Evolutionary conservation across 345 rosid genomes (phyloP), one percentile per base, ranked within the genome.

Genomic region (Linum lewisii): DNA sequence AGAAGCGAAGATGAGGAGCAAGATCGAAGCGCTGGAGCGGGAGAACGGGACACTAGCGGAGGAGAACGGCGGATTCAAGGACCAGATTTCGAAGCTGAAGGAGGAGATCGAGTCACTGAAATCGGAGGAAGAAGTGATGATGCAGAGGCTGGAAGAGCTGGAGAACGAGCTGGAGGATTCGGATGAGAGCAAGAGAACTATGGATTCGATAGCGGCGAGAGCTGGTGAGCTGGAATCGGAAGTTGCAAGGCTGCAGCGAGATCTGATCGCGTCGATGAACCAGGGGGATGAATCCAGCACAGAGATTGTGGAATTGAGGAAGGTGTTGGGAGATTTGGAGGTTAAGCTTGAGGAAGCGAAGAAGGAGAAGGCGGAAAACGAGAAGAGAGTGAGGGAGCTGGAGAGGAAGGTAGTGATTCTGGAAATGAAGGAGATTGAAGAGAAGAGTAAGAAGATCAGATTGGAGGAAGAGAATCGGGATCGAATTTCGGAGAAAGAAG

Each of bases 161-260:
- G 81, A 71, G 67, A 77, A 47, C 20, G 86, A 85, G 63, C 61
- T 75, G 1, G 88, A 84, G 25, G 65, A 70, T 16, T 76, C 80
- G 7, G 85, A 81, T 51, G 84, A 78, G 42, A 83, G 78, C 19
- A 78, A 73, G 70, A 78, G 38, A 66, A 72, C 70, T 21, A 54
- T 88, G 0, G 84, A 86, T 8, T 59, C 83, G 0, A 62, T 88
- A 0, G 66, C 80, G 2, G 55, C 67, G 4, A 75, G 94, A 65
- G 86, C 91, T 11, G 73, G 51, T n/a, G 86, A 83, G 63, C 79
- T 88, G 24, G 97, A 92, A 56, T 76, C 71, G 0, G 87, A 83
- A 63, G 83, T 76, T 18, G 51, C 78, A 1, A 75, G 79, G 78
- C 82, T 84, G 24, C 95, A 84, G 56, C 86, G 85, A 1, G 92